Conservation (phyloP, 2,329 filamentous ascomycete species). For the Cladosporium velox region DNA sequence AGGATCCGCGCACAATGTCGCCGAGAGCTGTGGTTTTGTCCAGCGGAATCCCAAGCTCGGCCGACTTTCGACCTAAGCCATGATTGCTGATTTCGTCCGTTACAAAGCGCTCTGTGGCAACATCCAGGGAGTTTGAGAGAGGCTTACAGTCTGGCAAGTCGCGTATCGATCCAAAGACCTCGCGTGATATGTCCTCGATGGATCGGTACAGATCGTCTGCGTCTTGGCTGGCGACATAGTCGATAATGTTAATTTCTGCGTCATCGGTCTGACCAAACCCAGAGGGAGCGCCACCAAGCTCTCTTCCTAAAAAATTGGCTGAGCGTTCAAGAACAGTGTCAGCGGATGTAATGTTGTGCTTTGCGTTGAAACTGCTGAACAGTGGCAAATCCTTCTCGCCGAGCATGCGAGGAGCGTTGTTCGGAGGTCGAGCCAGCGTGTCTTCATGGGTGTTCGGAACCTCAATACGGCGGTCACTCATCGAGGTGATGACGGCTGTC, state of each 20-base stretch:
- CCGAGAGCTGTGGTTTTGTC: constrained; percentile 15
- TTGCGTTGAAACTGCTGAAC: constrained; percentile 13
- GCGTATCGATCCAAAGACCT: constrained; percentile 26
- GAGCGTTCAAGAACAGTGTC: constrained; percentile 10
- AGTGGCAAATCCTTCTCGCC: not conserved
- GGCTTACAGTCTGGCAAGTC: constrained; percentile 29
- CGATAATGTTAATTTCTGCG: not conserved
- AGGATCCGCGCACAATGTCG: not conserved
- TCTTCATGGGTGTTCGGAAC: not conserved
- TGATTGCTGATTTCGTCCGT: constrained; percentile 22
- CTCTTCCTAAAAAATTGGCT: constrained; percentile 26
- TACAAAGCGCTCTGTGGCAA: constrained; percentile 21
- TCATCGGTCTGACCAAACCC: constrained; percentile 18
- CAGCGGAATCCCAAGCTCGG: constrained; percentile 9
- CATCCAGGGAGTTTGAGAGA: constrained; percentile 6
- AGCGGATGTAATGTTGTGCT: constrained; percentile 1
- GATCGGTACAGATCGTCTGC: constrained; percentile 24
- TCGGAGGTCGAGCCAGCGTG: not conserved
- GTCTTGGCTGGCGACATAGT: constrained; percentile 18
- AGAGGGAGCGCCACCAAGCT: constrained; percentile 19
- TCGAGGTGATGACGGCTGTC: not conserved
- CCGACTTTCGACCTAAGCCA: constrained; percentile 9
- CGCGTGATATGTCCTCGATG: constrained; percentile 25
- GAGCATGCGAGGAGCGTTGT: not conserved
- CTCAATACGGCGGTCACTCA: not conserved